These are phyloP conservation scores for Tolypocladium inflatum DNA, from an alignment of 2,329 filamentous ascomycete species.

Conservation along the genomic window DNA sequence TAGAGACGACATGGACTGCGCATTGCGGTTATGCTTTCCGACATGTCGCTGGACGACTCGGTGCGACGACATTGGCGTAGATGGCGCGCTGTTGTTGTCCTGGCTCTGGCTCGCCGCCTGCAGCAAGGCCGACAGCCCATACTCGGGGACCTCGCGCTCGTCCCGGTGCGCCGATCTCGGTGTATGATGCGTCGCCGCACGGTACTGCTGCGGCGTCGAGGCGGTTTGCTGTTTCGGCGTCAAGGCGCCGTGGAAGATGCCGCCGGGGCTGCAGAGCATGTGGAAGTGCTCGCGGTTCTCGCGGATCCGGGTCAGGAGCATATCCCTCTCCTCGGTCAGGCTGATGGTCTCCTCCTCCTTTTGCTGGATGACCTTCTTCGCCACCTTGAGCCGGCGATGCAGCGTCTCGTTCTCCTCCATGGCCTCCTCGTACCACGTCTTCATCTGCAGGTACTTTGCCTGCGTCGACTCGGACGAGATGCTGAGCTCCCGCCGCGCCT, in stretches of 20 bases:
- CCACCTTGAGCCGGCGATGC: slow-evolving; percentile 56
- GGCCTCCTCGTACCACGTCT: slow-evolving; percentile 56
- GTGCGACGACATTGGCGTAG: slow-evolving; percentile 49
- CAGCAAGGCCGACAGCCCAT: slow-evolving; percentile 69
- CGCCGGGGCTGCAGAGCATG: slow-evolving; percentile 65
- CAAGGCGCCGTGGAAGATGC: slow-evolving; percentile 52
- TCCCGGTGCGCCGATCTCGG: slow-evolving; percentile 31
- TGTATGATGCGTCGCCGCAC: slow-evolving; percentile 41
- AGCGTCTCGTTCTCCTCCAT: slow-evolving; percentile 57
- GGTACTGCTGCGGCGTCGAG: slow-evolving; percentile 34
- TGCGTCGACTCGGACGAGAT: slow-evolving; percentile 43
- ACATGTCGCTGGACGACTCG: slow-evolving; percentile 37
- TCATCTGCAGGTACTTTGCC: slow-evolving; percentile 49
- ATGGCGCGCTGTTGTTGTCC: slow-evolving; percentile 58
- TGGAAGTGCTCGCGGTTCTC: slow-evolving; percentile 86
- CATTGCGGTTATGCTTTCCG: slow-evolving; percentile 61
- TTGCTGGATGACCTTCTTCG: slow-evolving; percentile 69
- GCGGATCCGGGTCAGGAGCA: slow-evolving; percentile 73
- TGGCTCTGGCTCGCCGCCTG: slow-evolving; percentile 64
- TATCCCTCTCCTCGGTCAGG: slow-evolving; percentile 65
- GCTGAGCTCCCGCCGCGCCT: slow-evolving; percentile 45
- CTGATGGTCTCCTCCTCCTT: slow-evolving; percentile 64
- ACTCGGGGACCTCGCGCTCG: slow-evolving; percentile 37
- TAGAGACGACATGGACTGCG: slow-evolving; percentile 77
- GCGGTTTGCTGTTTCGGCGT: slow-evolving; percentile 43